A percentile compares a stretch with the other conserved stretches of the same genome.
phyloP scores from a whole-genome alignment of 1,284 basidiomycete species.

The Kalmanozyma brasiliensis region DNA sequence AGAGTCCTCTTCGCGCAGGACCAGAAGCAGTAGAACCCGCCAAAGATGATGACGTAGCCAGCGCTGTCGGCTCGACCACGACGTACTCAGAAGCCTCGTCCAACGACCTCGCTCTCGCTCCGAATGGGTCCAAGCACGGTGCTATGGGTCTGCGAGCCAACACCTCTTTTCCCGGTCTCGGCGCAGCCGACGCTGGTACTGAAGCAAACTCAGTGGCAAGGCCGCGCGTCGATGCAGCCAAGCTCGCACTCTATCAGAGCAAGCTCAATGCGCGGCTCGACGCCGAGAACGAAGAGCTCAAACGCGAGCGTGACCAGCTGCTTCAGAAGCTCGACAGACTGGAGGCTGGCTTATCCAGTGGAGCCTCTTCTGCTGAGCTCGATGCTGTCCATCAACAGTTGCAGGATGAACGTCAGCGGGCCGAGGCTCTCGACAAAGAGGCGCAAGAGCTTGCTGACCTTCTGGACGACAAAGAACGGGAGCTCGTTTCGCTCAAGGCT shows the following conservation, averaged over 20 bases:
- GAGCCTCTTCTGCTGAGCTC: not conserved
- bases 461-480: conserved; percentile 41
- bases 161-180: conserved; percentile 48
- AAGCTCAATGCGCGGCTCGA: conserved; percentile 48
- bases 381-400: conserved; percentile 16
- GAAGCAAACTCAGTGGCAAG: conserved; percentile 44
- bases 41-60: conserved; percentile 36
- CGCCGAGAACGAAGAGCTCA: conserved; percentile 50
- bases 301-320: conserved; percentile 39
- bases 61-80: conserved; percentile 28
- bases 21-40: conserved; percentile 6
- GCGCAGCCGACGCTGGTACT: conserved; percentile 44
- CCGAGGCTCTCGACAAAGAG: conserved; percentile 46
- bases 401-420: conserved; percentile 25
- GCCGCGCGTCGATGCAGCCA: conserved; percentile 43
- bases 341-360: conserved; percentile 8
- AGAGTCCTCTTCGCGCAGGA: conserved; percentile 24
- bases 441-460: conserved; percentile 48
- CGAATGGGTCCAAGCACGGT: conserved; percentile 37
- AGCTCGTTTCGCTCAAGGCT: conserved; percentile 21
- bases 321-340: conserved; percentile 26
- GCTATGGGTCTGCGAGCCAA: conserved; percentile 44
- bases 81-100: conserved; percentile 44
- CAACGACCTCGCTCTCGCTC: conserved; percentile 37
- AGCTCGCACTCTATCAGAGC: conserved; percentile 47